Base-by-base conservation (phyloP, 169 alveolate species). In the Toxoplasma gondii region DNA sequence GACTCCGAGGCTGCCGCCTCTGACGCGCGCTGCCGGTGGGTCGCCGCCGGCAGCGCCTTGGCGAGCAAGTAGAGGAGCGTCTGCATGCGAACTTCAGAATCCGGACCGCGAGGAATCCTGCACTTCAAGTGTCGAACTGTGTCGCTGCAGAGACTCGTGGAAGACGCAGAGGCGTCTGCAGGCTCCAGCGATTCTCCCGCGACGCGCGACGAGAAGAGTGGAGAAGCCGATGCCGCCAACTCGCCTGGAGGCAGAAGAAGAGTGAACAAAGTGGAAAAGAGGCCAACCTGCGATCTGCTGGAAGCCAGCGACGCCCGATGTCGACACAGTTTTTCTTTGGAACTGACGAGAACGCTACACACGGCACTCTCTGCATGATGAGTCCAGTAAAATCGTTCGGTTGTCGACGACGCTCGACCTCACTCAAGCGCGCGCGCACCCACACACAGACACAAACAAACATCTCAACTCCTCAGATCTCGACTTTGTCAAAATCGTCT, bases 51-150 rank as follows among this genome's bases (percentile, higher is more conserved):
- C 43, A 74, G 84, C 38, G 39, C 43, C 44, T 19, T 74, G 24
- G 84, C 84, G 2, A 74, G 39, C 84, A 74, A 36, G 84, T 74
- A 74, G 39, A 74, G 44, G 45, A 74, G 84, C 43, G n/a, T n/a
- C n/a, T 12, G 84, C 43, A 74, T 0, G 16, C 84, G 39, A 1
- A 44, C 19, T 36, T 74, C 84, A 74, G 44, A 19, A 4, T 36
- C 43, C 12, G 84, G 12, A 44, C 39, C 84, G 41, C 39, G 19
- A 24, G 84, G n/a, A 24, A 74, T 74, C n/a, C n/a, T 74, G 84
- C 84, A 74, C 22, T 17, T 74, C 27, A 74, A 44, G 43, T 74
- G 84, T 4, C 84, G 84, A 41, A 74, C 84, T 1, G 49, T 74
- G 49, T 31, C 84, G 49, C 84, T 36, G 29, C 74, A 64, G 74